A percentile compares a stretch with the other conserved stretches of the same genome.
phyloP scores from a whole-genome alignment of 2,329 filamentous ascomycete genomes.

The Sporothrix schenckii region DNA sequence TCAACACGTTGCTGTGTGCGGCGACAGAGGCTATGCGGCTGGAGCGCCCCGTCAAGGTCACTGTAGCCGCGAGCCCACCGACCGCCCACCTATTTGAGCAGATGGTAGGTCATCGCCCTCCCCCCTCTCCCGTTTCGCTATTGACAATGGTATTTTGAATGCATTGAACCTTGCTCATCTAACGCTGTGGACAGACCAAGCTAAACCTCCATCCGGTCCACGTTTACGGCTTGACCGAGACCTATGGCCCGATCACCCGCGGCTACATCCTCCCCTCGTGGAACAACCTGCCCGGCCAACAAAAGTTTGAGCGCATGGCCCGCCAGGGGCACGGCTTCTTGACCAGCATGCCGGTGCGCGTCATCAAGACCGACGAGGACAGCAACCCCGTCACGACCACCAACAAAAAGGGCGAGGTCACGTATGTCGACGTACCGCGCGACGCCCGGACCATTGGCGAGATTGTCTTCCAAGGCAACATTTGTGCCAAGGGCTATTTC shows the following conservation, averaged over 20 bases:
- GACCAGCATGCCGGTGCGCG: conserved; percentile 75
- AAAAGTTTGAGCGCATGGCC: conserved; percentile 89
- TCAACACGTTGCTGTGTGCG: conserved; percentile 89
- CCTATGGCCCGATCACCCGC: conserved; percentile 94
- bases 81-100: conserved; percentile 88
- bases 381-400: conserved; percentile 43
- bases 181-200: conserved; percentile 38
- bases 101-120: conserved; percentile 62
- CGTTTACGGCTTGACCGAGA: conserved; percentile 86
- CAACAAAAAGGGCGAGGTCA: conserved; percentile 33
- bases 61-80: conserved; percentile 89
- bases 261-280: conserved; percentile 85
- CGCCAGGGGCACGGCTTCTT: conserved; percentile 92
- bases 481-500: conserved; percentile 89
- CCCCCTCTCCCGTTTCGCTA: neutral
- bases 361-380: conserved; percentile 74
- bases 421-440: conserved; percentile 58
- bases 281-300: conserved; percentile 71
- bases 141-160: neutral
- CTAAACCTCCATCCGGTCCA: conserved; percentile 90
- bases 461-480: conserved; percentile 81
- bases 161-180: neutral
- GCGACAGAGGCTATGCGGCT: conserved; percentile 73
- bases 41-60: conserved; percentile 74
- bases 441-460: conserved; percentile 57